Conservation (phyloP, 192 early-diverging fungal species). For the Linnemannia elongata region DNA sequence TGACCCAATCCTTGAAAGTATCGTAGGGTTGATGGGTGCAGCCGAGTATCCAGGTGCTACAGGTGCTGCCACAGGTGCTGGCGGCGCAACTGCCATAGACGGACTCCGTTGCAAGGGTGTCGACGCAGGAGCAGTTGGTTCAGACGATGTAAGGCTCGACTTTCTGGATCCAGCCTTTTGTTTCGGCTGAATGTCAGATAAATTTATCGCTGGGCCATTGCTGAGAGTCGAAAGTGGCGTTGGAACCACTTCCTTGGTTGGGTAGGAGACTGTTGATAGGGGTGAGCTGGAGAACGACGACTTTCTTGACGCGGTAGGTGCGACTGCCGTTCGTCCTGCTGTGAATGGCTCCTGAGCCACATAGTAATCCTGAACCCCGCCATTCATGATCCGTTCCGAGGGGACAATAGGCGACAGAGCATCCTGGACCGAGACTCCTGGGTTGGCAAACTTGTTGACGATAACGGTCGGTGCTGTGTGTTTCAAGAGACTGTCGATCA, state of each 20-base stretch:
- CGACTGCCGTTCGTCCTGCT: background rate
- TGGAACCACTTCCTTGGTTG: conserved; percentile 18
- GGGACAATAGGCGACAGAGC: conserved; percentile 5
- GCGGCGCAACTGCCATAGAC: background rate
- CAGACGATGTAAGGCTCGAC: conserved; percentile 14
- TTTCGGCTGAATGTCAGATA: conserved; percentile 1
- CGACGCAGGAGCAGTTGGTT: background rate
- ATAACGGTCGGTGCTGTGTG: conserved; percentile 33
- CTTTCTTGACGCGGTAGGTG: conserved; percentile 34
- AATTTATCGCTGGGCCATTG: background rate
- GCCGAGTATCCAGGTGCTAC: background rate
- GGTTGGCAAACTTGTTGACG: conserved; percentile 41
- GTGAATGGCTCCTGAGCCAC: background rate
- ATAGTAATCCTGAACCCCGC: conserved; percentile 11
- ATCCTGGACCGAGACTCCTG: conserved; percentile 48
- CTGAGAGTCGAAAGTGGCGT: background rate
- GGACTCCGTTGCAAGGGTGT: background rate
- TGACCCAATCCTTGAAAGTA: conserved; percentile 54
- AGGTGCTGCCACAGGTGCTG: background rate
- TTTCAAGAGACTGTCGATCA: conserved; percentile 39
- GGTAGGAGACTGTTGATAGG: conserved; percentile 37
- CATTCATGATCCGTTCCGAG: conserved; percentile 22
- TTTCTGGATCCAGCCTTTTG: conserved; percentile 28
- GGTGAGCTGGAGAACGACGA: conserved; percentile 48
- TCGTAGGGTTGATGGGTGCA: conserved; percentile 36